These are phyloP conservation scores for Neofusicoccum umdonicola DNA, from an alignment of 2,329 filamentous ascomycete genomes.

Conservation along the genomic window DNA sequence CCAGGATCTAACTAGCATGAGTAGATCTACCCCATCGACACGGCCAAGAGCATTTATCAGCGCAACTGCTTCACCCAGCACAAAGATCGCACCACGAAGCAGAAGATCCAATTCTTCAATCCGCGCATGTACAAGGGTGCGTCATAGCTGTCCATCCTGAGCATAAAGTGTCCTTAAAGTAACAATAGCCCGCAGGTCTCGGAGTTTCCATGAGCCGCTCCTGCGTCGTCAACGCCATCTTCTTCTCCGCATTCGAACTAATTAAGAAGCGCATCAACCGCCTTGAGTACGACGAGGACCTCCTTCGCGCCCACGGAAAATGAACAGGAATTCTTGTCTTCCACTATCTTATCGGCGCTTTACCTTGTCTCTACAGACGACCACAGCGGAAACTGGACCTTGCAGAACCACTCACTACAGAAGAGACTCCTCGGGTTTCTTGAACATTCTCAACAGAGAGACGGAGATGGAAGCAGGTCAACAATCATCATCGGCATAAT, in stretches of 20 bases:
- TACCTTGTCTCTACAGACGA: not conserved
- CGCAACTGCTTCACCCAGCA: conserved; percentile 72
- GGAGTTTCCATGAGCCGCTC: conserved; percentile 81
- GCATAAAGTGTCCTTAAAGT: not conserved
- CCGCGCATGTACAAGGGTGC: conserved; percentile 74
- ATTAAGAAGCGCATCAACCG: conserved; percentile 62
- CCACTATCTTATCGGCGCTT: not conserved
- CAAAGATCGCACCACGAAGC: conserved; percentile 53
- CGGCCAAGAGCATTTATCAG: conserved; percentile 82
- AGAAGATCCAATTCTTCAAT: conserved; percentile 76
- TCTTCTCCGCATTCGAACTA: conserved; percentile 85
- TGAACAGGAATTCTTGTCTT: not conserved
- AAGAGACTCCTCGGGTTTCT: too few relatives aligned
- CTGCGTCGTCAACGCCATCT: conserved; percentile 81
- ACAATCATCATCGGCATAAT: too few relatives aligned
- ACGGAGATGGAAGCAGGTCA: not conserved
- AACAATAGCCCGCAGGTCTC: conserved; percentile 44
- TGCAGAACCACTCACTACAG: too few relatives aligned
- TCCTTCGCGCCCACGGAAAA: conserved; percentile 14
- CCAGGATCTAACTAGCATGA: conserved; percentile 20
- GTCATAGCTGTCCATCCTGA: not conserved
- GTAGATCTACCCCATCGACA: conserved; percentile 64
- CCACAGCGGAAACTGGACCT: too few relatives aligned
- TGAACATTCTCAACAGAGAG: too few relatives aligned
- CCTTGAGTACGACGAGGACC: conserved; percentile 36